phyloP scores from a whole-genome alignment of 2,329 filamentous ascomycete species.

The Rugonectria rugulosa region DNA sequence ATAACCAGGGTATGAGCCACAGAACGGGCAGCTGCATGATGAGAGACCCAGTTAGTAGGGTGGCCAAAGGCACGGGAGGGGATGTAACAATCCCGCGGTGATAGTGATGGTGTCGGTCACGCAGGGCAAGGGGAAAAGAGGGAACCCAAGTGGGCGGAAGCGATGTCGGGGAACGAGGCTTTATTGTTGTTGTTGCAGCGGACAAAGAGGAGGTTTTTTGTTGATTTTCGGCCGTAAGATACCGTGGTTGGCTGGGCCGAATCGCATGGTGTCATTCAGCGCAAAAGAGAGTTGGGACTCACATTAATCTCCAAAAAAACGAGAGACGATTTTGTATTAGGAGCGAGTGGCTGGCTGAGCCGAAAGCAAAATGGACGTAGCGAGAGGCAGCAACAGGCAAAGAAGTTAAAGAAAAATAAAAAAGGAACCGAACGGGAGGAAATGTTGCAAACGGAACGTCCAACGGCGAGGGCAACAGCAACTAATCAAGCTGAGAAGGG shows the following conservation, averaged over 20 bases:
- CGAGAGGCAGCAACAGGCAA: slow-evolving; percentile 30
- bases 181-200: slow-evolving; percentile 27
- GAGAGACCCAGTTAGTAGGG: slow-evolving; percentile 31
- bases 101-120: slow-evolving; percentile 20
- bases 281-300: slow-evolving; percentile 43
- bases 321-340: slow-evolving; percentile 37
- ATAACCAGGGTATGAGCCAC: slow-evolving; percentile 31
- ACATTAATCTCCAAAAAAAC: slow-evolving; percentile 45
- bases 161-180: slow-evolving; percentile 27
- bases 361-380: slow-evolving; percentile 32
- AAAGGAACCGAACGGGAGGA: no score
- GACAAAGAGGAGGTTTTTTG: slow-evolving; percentile 2
- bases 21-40: slow-evolving; percentile 40
- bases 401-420: slow-evolving; percentile 14
- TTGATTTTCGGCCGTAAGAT: slow-evolving; percentile 25
- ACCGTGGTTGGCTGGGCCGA: slow-evolving; percentile 41
- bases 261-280: slow-evolving; percentile 40
- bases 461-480: slow-evolving; percentile 19
- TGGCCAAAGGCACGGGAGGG: slow-evolving; percentile 16
- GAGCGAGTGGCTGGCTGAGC: slow-evolving; percentile 37
- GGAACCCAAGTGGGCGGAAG: slow-evolving; percentile 14
- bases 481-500: slow-evolving; percentile 29
- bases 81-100: slow-evolving; percentile 20
- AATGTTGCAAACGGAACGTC: slow-evolving; percentile 21
- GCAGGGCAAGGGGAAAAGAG: slow-evolving; percentile 16